Conservation (phyloP, 1,139 yeast species). For the Tardiomyces digboiensis region DNA sequence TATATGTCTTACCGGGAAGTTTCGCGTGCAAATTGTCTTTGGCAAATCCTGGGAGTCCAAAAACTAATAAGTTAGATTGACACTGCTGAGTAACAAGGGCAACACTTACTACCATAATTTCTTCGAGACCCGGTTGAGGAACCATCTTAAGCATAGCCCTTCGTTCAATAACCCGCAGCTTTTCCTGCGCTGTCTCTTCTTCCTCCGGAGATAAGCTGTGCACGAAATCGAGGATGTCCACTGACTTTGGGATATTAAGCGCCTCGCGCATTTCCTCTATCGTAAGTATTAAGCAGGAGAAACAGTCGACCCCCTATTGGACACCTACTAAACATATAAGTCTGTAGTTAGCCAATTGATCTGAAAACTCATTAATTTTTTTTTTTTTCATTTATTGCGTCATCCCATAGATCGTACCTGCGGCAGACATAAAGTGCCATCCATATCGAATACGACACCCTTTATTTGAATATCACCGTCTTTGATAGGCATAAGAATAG, state of each 20-base stretch:
- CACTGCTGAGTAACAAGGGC: background rate
- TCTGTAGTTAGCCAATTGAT: conserved; percentile 20
- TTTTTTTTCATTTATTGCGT: too few species aligned
- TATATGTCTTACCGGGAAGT: conserved; percentile 30
- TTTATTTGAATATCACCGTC: conserved; percentile 29
- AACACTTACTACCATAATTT: conserved; percentile 20
- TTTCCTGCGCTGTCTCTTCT: conserved; percentile 35
- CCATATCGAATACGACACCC: conserved; percentile 61
- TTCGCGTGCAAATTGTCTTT: conserved; percentile 53
- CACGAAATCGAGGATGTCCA: conserved; percentile 44
- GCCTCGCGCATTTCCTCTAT: conserved; percentile 46
- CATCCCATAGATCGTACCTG: background rate
- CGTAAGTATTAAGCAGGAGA: background rate
- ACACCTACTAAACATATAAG: conserved; percentile 48
- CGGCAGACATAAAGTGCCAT: conserved; percentile 56
- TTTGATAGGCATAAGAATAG: conserved; percentile 24
- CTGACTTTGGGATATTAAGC: conserved; percentile 36
- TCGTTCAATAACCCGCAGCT: conserved; percentile 41
- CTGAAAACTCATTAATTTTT: too few species aligned
- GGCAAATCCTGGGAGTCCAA: conserved; percentile 28
- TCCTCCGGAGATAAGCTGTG: conserved; percentile 31
- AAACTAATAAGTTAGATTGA: too few species aligned
- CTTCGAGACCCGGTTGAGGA: conserved; percentile 37
- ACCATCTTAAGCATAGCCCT: conserved; percentile 49
- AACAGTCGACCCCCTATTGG: background rate